Evolutionary conservation across 371 early-diverging fungal genomes (phyloP), one percentile per base, ranked within the genome.

Genomic region (Choanephora cucurbitarum): DNA sequence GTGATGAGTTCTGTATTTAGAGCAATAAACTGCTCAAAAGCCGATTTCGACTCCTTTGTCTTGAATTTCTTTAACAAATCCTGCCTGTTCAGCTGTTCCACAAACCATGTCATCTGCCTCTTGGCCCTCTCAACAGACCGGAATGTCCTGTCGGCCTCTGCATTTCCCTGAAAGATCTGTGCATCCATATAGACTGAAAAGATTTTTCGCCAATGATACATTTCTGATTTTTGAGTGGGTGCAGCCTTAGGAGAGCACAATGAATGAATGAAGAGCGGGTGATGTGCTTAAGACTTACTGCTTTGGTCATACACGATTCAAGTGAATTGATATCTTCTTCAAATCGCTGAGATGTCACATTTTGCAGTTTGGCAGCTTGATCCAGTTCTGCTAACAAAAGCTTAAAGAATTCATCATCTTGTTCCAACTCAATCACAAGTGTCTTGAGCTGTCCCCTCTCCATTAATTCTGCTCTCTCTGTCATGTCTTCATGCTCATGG

Each of bases 191-290:
- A 89, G 14, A 83, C 52, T 37, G 77, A 72, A 50, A 89, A 81
- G 44, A 89, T 81, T 52, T 84, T 78, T 23, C 90, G 77, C 90
- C 90, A 88, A 6, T 69, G 59, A 49, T 86, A 82, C 62, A 87
- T 40, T 18, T 57, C 57, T 7, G 46, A 43, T 32, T 57, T 52
- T 9, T 11, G 80, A 28, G 28, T 28, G 1, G 90, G 86, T 18
- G 74, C 50, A 0, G 67, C 68, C 70, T 73, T n/a, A n/a, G n/a
- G n/a, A n/a, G n/a, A n/a, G 50, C 21, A 48, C 19, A 47, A 11
- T 28, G 34, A 40, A 28, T 10, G 23, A 28, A 57, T 47, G 10
- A 22, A n/a, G n/a, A n/a, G n/a, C 48, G 8, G 14, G 4, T 32
- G 6, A 2, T 28, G 22, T 53, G 19, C 23, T 40, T 53, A 6